Conservation (phyloP, 164 flowering plant genomes). For the Nelumbo lutea region DNA sequence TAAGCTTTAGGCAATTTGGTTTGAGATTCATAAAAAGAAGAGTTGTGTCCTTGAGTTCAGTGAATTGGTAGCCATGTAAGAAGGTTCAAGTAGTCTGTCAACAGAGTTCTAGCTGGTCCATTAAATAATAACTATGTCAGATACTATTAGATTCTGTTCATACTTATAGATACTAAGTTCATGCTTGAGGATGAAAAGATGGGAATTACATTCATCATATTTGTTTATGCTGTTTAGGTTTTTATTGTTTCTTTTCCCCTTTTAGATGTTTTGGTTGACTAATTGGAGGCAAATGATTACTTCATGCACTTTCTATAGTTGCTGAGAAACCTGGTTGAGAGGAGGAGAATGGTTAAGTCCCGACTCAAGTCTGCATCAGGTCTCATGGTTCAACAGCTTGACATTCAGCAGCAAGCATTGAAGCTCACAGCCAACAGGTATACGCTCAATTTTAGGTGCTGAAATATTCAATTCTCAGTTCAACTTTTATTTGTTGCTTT, state of each 20-base stretch:
- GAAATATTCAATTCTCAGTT: not conserved
- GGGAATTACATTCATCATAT: not conserved
- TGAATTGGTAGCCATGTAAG: too few relatives aligned
- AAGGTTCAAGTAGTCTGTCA: too few relatives aligned
- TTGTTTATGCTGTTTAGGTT: not conserved
- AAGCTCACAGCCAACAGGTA: constrained; percentile 99
- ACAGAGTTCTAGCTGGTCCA: too few relatives aligned
- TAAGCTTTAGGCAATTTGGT: too few relatives aligned
- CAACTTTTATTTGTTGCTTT: not conserved
- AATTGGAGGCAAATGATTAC: not conserved
- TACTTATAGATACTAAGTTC: too few relatives aligned
- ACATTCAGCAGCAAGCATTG: constrained; percentile 96
- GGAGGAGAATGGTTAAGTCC: constrained; percentile 74
- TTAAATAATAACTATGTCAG: not conserved
- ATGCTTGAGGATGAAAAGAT: too few relatives aligned
- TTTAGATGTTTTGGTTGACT: not conserved
- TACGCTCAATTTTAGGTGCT: constrained; percentile 5
- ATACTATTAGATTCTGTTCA: not conserved
- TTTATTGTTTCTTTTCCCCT: not conserved
- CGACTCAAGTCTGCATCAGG: constrained; percentile 71
- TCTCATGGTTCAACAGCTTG: constrained; percentile 73
- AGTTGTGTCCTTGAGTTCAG: too few relatives aligned
- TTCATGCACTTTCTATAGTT: constrained; percentile 37
- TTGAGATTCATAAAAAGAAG: too few relatives aligned
- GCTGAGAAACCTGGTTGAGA: constrained; percentile 70